Evolutionary conservation across 1,284 basidiomycete genomes (phyloP), one percentile per base, ranked within the genome.

Genomic region (Tetrapyrgos nigripes): DNA sequence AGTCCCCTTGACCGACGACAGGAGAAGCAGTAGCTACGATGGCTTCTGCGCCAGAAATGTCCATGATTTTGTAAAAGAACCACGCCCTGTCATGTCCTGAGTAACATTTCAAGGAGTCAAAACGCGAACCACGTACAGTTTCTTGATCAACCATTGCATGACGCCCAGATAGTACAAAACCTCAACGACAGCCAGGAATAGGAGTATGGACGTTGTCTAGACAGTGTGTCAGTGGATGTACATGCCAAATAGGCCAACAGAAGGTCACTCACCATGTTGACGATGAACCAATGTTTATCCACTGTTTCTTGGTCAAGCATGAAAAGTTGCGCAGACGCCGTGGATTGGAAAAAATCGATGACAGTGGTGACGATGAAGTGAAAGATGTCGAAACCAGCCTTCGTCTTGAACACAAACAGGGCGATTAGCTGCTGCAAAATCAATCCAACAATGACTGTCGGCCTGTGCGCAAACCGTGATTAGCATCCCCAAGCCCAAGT

Each of bases 1-100:
- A 91, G 73, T 95, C 93, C 68, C 92, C 91, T 78, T 93, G 91
- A 19, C 94, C 94, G 68, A 96, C 88, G 84, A 92, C 96, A 19
- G 94, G 94, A 1, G 93, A 95, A 13, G 93, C 89, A 53, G 93
- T 89, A 29, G 95, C 94, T 54, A 96, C 93, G 63, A 96, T 91
- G 29, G 94, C 93, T 72, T 96, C 94, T 4, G 93, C 94, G 67
- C 94, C 94, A 24, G 92, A 93, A 24, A 94, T 83, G 63, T 90
- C 86, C 86, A 96, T 85, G 53, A 91, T 75, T 74, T 93, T 94
- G 82, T 92, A 93, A 84, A 96, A 96, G 78, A 96, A 84, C 92
- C 92, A 94, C 3, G 93, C 94, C 67, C 89, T 91, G 61, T 5
- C 21, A 14, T 47, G 21, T 19, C 13, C 4, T 29, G 2, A 27